Conservation (phyloP, 2,329 filamentous ascomycete genomes). For the Colletotrichum musae region DNA sequence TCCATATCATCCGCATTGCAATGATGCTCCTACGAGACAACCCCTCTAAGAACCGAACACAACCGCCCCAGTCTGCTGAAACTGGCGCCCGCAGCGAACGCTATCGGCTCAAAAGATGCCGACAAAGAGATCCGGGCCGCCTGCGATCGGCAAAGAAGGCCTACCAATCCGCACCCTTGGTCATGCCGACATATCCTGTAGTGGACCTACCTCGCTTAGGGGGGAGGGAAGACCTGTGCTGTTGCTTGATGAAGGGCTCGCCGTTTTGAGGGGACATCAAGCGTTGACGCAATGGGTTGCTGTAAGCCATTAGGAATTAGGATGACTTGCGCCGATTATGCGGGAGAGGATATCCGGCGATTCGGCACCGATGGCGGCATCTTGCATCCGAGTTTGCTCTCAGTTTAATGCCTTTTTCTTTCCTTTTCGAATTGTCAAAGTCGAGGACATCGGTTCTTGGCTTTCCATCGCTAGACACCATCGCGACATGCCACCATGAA, state of each 20-base stretch:
- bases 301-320: not conserved
- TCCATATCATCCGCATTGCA: not conserved
- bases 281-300: slow-evolving; percentile 25
- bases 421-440: not conserved
- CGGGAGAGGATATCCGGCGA: slow-evolving; percentile 20
- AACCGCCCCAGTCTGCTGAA: not conserved
- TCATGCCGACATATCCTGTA: slow-evolving; percentile 30
- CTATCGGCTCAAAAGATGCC: slow-evolving; percentile 41
- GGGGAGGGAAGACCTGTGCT: no score
- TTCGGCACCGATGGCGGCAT: slow-evolving; percentile 28
- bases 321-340: not conserved
- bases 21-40: not conserved
- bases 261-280: not conserved
- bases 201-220: slow-evolving; percentile 20
- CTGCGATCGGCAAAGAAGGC: slow-evolving; percentile 24
- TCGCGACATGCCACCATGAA: slow-evolving; percentile 26
- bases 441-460: not conserved
- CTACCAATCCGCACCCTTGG: slow-evolving; percentile 20
- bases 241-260: not conserved
- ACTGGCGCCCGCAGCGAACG: not conserved
- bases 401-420: not conserved
- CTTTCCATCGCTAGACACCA: not conserved
- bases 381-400: not conserved
- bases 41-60: not conserved
- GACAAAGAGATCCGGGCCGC: slow-evolving; percentile 26